Evolutionary conservation across 371 early-diverging fungal species (phyloP), one percentile per base, ranked within the genome.

Genomic region (Mucor velutinosus): DNA sequence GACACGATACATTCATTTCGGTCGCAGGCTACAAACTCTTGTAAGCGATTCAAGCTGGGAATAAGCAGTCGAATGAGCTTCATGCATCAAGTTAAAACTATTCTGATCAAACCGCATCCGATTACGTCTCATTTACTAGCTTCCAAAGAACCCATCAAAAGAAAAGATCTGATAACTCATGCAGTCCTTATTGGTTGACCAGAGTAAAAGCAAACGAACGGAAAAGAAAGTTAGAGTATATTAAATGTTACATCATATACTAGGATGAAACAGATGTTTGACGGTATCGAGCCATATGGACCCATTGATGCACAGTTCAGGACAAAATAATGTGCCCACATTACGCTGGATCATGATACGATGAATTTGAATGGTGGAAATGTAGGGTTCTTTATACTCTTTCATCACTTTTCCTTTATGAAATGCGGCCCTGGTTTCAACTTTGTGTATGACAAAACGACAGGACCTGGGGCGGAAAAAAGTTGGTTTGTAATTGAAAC

Each of bases 101-200:
- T 30, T 30, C 30, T 33, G 33, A 33, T 33, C 33, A 33, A 33
- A 33, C 33, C 7, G 33, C 7, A 7, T 33, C 7, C 33, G 33
- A 33, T 33, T 33, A 30, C 30, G 2, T 37, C 14, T 37, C 37
- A 45, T n/a, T 19, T 4, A 45, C 0, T 45, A 15, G 11, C 8
- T 23, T 51, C 23, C 23, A 23, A 51, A 51, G 11, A 14, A 12
- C 23, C 25, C 25, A 37, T 37, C 58, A 58, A 23, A 3, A 58
- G 2, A 21, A 56, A 58, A 32, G 58, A 58, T 58, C 58, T 58
- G 58, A 58, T 58, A 58, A 58, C 32, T 21, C 29, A 14, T 11
- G 19, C 21, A 21, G 15, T 12, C 37, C 7, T 58, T 11, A 58
- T 58, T 58, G 58, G 58, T 12, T 58, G n/a, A 21, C 58, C 37